Evolutionary conservation across 768 basidiomycete species (phyloP).

Genomic region (Mycena floridula): DNA sequence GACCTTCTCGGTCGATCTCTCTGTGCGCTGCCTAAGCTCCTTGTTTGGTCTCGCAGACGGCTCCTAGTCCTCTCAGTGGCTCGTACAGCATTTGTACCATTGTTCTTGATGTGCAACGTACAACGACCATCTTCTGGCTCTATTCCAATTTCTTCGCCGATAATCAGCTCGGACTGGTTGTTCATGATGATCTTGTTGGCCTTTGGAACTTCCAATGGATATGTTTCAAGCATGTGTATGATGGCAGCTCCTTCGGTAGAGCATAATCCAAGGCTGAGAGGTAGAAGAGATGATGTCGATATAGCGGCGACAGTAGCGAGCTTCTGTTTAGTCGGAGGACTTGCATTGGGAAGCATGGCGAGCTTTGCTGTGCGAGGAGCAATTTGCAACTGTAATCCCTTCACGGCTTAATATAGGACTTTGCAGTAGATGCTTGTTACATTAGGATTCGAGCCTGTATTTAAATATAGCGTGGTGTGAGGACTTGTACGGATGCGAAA

Average conservation of each 20-base stretch:
- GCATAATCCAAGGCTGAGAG: slow-evolving; percentile 69
- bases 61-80: slow-evolving; percentile 59
- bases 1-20: slow-evolving; percentile 66
- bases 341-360: slow-evolving; percentile 66
- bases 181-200: slow-evolving; percentile 69
- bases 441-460: too few relatives aligned
- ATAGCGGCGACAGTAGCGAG: slow-evolving; percentile 76
- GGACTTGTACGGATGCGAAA: too few relatives aligned
- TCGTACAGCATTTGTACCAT: slow-evolving; percentile 77
- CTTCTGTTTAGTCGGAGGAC: slow-evolving; percentile 73
- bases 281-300: slow-evolving; percentile 73
- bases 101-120: slow-evolving; percentile 88
- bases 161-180: slow-evolving; percentile 71
- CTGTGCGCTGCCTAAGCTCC: slow-evolving; percentile 58
- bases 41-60: slow-evolving; percentile 63
- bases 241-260: slow-evolving; percentile 78
- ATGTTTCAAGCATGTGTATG: slow-evolving; percentile 70
- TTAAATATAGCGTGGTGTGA: too few relatives aligned
- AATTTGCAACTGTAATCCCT: slow-evolving; percentile 74
- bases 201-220: slow-evolving; percentile 82
- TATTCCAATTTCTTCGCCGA: slow-evolving; percentile 22
- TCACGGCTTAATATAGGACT: too few relatives aligned
- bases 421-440: too few relatives aligned
- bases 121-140: slow-evolving; percentile 34
- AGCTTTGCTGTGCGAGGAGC: slow-evolving; percentile 76